These are phyloP conservation scores for Berberis vulgaris DNA, from an alignment of 164 flowering plant genomes.

Conservation along the genomic window DNA sequence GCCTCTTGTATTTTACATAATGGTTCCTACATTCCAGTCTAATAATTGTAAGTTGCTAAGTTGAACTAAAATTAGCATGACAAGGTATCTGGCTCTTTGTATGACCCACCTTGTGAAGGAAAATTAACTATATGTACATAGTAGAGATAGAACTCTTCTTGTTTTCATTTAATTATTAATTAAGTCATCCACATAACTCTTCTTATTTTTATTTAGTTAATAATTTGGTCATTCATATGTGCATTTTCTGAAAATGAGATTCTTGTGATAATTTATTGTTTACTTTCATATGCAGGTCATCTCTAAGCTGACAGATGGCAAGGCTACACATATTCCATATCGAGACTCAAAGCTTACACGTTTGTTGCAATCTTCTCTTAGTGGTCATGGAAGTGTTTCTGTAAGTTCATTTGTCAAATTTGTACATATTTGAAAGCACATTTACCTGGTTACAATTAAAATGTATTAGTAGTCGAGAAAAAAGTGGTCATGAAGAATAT, in stretches of 20 bases:
- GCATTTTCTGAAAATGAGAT: background rate
- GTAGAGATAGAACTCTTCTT: background rate
- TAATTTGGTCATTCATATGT: background rate
- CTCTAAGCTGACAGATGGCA: slow-evolving; percentile 63
- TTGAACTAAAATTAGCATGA: too few relatives aligned
- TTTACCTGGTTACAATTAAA: too few relatives aligned
- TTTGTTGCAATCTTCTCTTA: slow-evolving; percentile 68
- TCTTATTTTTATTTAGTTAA: too few relatives aligned
- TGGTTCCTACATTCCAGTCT: too few relatives aligned
- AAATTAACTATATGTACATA: too few relatives aligned
- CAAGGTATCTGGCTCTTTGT: too few relatives aligned
- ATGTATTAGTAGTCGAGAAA: too few relatives aligned
- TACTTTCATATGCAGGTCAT: slow-evolving; percentile 45
- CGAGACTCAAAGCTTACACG: slow-evolving; percentile 89
- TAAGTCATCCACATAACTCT: background rate
- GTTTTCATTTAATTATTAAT: background rate
- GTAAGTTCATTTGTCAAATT: slow-evolving; percentile 31
- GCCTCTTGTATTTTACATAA: too few relatives aligned
- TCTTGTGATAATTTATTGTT: background rate
- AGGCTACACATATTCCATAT: slow-evolving; percentile 74
- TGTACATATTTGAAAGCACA: too few relatives aligned
- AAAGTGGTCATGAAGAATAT: too few relatives aligned
- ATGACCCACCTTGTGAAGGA: too few relatives aligned
- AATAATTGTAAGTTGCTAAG: too few relatives aligned
- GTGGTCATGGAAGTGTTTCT: slow-evolving; percentile 81